Conservation (phyloP, 192 early-diverging fungal genomes). For the Chytriomyces hyalinus region DNA sequence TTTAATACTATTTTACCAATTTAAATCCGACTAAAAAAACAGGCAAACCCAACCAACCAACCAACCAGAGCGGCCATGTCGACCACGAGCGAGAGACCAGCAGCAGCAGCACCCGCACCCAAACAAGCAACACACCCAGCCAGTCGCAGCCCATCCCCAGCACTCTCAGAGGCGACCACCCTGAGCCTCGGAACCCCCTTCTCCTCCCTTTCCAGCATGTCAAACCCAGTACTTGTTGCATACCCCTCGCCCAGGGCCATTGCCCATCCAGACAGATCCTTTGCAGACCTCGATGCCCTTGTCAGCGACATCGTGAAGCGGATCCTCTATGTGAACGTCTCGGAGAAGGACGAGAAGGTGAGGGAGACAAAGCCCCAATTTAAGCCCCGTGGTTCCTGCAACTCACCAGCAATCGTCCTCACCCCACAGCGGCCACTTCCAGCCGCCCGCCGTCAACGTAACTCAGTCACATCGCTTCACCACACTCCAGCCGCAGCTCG, state of each 20-base stretch:
- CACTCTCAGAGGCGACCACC: background rate
- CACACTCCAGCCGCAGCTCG: background rate
- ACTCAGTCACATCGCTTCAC: background rate
- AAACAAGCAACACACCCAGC: too few species aligned
- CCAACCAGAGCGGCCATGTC: too few species aligned
- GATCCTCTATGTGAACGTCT: conserved; percentile 16
- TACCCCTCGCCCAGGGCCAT: conserved; percentile 3
- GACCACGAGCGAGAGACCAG: too few species aligned
- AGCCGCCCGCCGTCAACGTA: background rate
- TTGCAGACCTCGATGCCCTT: conserved; percentile 17
- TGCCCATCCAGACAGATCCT: conserved; percentile 22
- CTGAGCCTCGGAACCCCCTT: background rate
- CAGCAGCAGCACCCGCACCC: too few species aligned
- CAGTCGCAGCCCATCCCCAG: background rate
- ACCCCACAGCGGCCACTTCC: background rate
- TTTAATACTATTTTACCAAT: too few species aligned
- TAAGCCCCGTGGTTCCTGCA: background rate
- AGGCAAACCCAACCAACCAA: too few species aligned
- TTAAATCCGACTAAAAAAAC: too few species aligned
- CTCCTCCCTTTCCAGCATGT: background rate
- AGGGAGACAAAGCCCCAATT: background rate
- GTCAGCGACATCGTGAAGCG: conserved; percentile 30
- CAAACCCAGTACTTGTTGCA: background rate
- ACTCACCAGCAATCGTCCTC: background rate
- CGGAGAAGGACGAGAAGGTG: background rate